Percentiles rank a stretch among this genome's conserved stretches.
Conservation (phyloP, 805 yeast genomes). For the Candida mattraensis region DNA sequence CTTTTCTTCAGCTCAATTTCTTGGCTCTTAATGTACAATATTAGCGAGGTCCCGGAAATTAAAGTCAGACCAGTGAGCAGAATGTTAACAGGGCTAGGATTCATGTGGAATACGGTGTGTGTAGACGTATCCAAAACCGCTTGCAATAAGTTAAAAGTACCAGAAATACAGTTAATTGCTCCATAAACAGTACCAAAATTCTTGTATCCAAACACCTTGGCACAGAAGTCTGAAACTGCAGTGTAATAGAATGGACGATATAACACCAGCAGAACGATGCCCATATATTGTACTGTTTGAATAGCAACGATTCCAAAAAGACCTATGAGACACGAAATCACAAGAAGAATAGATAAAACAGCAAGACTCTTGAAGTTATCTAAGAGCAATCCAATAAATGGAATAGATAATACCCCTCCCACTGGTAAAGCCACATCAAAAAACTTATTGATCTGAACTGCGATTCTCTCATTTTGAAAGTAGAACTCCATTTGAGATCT, state of each 20-base stretch:
- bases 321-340: conserved; percentile 64
- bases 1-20: conserved; percentile 46
- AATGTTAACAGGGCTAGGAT: conserved; percentile 78
- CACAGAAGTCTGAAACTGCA: conserved; percentile 86
- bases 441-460: conserved; percentile 61
- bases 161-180: conserved; percentile 76
- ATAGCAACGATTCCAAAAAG: conserved; percentile 61
- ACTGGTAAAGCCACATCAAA: conserved; percentile 86
- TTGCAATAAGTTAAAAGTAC: conserved; percentile 75
- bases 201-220: conserved; percentile 89
- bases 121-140: conserved; percentile 68
- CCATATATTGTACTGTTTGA: conserved; percentile 55
- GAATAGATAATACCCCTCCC: conserved; percentile 86
- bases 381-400: conserved; percentile 76
- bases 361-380: conserved; percentile 70
- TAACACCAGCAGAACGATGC: conserved; percentile 70
- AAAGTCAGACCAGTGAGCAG: conserved; percentile 54
- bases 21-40: conserved; percentile 43
- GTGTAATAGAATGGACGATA: conserved; percentile 94
- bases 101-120: conserved; percentile 62
- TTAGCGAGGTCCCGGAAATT: conserved; percentile 47
- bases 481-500: conserved; percentile 78
- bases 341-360: conserved; percentile 52
- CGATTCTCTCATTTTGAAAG: conserved; percentile 50
- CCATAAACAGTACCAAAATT: conserved; percentile 95